phyloP scores from a whole-genome alignment of 2,329 filamentous ascomycete genomes.

The Aquanectria penicillioides region DNA sequence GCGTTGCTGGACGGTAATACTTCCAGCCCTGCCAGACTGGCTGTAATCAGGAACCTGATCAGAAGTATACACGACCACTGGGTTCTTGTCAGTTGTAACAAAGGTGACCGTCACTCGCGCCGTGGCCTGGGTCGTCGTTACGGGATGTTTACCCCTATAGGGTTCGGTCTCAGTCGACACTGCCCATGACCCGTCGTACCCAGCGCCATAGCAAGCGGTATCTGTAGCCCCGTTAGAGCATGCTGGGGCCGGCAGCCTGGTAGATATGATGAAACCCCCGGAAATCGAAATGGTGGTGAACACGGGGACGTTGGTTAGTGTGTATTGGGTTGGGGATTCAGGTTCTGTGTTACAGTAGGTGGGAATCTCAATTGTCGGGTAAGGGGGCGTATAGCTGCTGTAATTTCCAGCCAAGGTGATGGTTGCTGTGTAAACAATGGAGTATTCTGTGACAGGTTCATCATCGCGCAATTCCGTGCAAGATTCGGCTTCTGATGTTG shows the following conservation, averaged over 20 bases:
- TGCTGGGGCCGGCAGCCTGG: constrained; percentile 22
- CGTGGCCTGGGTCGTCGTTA: constrained; percentile 22
- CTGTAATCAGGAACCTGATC: constrained; percentile 53
- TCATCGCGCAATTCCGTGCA: constrained; percentile 46
- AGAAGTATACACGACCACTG: constrained; percentile 57
- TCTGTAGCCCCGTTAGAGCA: constrained; percentile 10
- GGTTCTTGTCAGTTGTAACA: constrained; percentile 65
- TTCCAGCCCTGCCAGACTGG: constrained; percentile 20
- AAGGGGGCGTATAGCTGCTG: constrained; percentile 58
- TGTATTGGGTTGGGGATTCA: not conserved
- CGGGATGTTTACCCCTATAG: constrained; percentile 13
- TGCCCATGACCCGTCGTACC: too few relatives aligned
- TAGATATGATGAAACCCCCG: constrained; percentile 10
- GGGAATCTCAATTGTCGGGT: constrained; percentile 52
- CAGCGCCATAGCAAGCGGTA: constrained; percentile 14
- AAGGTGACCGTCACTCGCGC: constrained; percentile 52
- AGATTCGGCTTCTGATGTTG: constrained; percentile 30
- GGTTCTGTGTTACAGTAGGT: constrained; percentile 47
- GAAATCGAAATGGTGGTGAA: not conserved
- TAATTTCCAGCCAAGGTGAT: constrained; percentile 59
- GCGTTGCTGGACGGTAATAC: constrained; percentile 33
- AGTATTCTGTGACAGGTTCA: constrained; percentile 52
- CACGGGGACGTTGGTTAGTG: not conserved
- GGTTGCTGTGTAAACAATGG: constrained; percentile 60
- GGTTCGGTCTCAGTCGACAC: constrained; percentile 11